Base-by-base conservation (phyloP, 2,329 filamentous ascomycete genomes). In the Alternaria alternata region DNA sequence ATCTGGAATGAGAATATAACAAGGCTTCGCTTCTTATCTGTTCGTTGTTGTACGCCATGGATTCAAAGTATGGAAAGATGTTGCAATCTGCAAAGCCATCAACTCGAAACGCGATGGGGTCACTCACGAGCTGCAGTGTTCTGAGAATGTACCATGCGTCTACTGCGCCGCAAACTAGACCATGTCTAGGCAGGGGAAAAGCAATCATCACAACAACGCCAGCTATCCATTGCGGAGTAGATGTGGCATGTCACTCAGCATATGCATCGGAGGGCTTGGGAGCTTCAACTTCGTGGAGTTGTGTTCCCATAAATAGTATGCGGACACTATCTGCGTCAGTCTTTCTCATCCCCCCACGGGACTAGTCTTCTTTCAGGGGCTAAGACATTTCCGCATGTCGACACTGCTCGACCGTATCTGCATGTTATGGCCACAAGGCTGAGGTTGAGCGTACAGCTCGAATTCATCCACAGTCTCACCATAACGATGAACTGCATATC, bases 121-220 rank as follows among this genome's bases (percentile, higher is more conserved):
- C 24, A 20, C 12, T 52, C 39, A 57, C 30, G 22, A 26, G 20
- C 47, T 52, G 54, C 30, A 44, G 24, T 57, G 22, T 52, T 57
- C 22, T 44, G 26, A 36, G 26, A 52, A 32, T 14, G 22, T 30
- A 18, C 26, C 47, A 14, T 52, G 38, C 47, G 44, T 49, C 11
- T 52, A 39, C 39, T 52, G 47, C 20, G 54, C 54, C 54, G 38
- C 47, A 57, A 42, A 22, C 5, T 18, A 14, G 43, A 7, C 43
- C 18, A 51, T 28, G 9, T 49, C 26, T 26, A 51, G 26, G 38
- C 18, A 42, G 24, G 28, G 46, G 11, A 36, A 42, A 16, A 42
- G 9, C 22, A 46, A 34, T 28, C 44, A 48, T 36, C 2, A 43
- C 20, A 43, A 12, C 11, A 2, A 56, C 54, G 28, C 54, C 26